Base-by-base conservation (phyloP, 345 rosid species). In the Eucalyptus marginata region DNA sequence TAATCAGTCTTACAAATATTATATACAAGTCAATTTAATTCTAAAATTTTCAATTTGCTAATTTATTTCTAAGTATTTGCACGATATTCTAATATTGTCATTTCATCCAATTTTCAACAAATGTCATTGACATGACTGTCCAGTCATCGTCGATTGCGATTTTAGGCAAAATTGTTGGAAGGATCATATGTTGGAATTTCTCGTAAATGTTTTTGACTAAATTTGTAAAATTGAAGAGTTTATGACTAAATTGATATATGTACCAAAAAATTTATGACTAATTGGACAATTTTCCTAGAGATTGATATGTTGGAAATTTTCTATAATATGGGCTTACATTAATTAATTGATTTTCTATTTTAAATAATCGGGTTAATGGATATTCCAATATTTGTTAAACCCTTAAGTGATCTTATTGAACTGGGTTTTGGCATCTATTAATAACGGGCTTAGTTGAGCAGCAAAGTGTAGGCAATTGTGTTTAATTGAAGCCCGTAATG, bases 111-210 rank as follows among this genome's bases (percentile, higher is more conserved):
- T 64, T 64, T 14, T 64, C 3, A 15, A 14, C 2, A 0, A n/a
- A 64, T 64, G 1, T 7, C 1, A 0, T 8, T 64, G 2, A n/a
- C 36, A 4, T 15, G 10, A 14, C 5, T 4, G 1, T 64, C 5
- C 0, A n/a, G 11, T n/a, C 10, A n/a, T 13, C 4, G 76, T 8
- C 2, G 2, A 31, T 1, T 3, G 6, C 8, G 0, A 64, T n/a
- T 64, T 64, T 7, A 13, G 20, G 10, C 20, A 29, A 64, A n/a
- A n/a, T 52, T 52, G 58, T 2, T 52, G 1, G 58, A 62, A 2
- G 17, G 71, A 62, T 0, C 31, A 62, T 13, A 7, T 8, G 58
- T 29, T 7, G 5, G 76, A n/a, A 64, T 64, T 64, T 64, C 40
- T 4, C 0, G 0, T 1, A 6, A 64, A 64, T 14, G 5, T 14